A percentile compares a stretch with the other conserved stretches of the same genome.
Conservation (phyloP, 2,329 filamentous ascomycete species). For the Thyridium curvatum region DNA sequence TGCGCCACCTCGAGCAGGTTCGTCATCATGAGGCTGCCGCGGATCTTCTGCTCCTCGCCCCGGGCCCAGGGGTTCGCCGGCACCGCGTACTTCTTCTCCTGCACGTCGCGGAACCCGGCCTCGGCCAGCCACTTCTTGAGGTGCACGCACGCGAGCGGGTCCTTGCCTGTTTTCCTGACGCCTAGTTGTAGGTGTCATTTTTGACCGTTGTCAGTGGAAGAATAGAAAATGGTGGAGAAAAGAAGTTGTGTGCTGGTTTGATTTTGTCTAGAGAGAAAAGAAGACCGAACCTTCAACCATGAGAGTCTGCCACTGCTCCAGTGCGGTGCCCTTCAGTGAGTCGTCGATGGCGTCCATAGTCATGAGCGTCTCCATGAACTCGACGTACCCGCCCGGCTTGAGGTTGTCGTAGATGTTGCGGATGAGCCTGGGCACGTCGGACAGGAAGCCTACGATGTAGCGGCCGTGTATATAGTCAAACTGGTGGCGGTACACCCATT, state of each 20-base stretch:
- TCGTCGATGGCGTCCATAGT: slow-evolving; percentile 14
- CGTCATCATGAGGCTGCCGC: slow-evolving; percentile 8
- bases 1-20: slow-evolving; percentile 5
- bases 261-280: no score
- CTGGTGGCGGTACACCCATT: slow-evolving; percentile 39
- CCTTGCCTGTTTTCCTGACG: slow-evolving; percentile 14
- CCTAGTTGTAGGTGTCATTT: background rate
- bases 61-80: slow-evolving; percentile 22
- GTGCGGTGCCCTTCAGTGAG: slow-evolving; percentile 19
- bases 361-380: slow-evolving; percentile 22
- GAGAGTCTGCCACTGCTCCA: slow-evolving; percentile 16
- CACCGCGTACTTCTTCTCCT: slow-evolving; percentile 17
- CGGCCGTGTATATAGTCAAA: slow-evolving; percentile 51
- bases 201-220: no score
- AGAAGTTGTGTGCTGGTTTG: no score
- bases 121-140: slow-evolving; percentile 20
- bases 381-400: slow-evolving; percentile 32
- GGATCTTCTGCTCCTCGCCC: slow-evolving; percentile 15
- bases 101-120: slow-evolving; percentile 23
- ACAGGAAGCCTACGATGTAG: slow-evolving; percentile 43
- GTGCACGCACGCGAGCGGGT: slow-evolving; percentile 10
- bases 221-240: no score
- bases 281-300: slow-evolving; percentile 12
- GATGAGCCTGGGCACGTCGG: slow-evolving; percentile 42
- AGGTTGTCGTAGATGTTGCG: slow-evolving; percentile 33